Base-by-base conservation (phyloP, 176 grass and related monocot genomes). In the Zizania latifolia region DNA sequence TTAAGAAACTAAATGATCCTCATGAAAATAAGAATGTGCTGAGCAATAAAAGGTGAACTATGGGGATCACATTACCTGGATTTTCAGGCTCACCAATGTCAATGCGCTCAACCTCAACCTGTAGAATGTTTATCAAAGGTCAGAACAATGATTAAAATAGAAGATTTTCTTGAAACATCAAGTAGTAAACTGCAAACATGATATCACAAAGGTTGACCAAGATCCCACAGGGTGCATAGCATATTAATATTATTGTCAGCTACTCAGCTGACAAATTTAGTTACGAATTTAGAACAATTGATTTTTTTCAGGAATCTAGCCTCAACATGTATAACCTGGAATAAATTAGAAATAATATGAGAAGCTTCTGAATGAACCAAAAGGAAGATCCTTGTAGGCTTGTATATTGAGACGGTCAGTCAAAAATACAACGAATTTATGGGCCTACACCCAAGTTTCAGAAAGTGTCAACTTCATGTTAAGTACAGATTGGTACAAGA, bases 101-200 rank as follows among this genome's bases (percentile, higher is more conserved):
- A 80, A 99, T 99, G 65, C 72, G 79, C 62, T 99, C 95, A 67
- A 99, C 87, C 74, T 90, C 87, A 86, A 94, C 87, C 95, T 99
- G 67, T 77, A 78, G 19, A 66, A 38, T 63, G n/a, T 85, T 23
- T 13, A 40, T 12, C 35, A 85, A 65, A 81, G 1, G 11, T 84
- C 15, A 81, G 17, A 72, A 60, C 35, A 54, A 40, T 32, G 10
- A 50, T 67, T 72, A 70, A 48, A 48, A 81, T 71, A 62, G 9
- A 53, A 39, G 13, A 37, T 13, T 50, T 22, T 21, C 62, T 43
- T 68, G 56, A 61, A 50, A 79, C 27, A 59, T 78, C 33, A 55
- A 40, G 41, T 6, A 46, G 41, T 68, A 50, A 71, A 67, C 21
- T 50, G 29, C 34, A 87, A 78, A 12, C 51, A n/a, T 74, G 7